A percentile compares a stretch with the other conserved stretches of the same genome.
phyloP scores from a whole-genome alignment of 2,329 filamentous ascomycete species.

The Cladosporium velox region DNA sequence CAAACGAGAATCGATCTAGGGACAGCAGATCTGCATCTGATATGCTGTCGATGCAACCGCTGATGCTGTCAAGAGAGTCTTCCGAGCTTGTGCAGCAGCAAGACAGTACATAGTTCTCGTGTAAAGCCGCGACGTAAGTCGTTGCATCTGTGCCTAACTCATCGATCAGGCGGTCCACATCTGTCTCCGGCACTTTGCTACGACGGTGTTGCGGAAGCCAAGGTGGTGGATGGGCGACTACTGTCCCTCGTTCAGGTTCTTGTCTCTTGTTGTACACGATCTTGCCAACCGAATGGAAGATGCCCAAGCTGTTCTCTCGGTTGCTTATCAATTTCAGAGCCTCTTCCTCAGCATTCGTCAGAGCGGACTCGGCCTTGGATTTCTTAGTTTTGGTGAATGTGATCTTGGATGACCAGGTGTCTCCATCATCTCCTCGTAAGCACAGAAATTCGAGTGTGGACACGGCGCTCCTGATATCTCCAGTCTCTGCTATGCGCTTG shows the following conservation, averaged over 20 bases:
- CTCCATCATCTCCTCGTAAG: constrained; percentile 72
- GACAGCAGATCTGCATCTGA: constrained; percentile 87
- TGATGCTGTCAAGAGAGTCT: constrained; percentile 72
- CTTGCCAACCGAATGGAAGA: constrained; percentile 95
- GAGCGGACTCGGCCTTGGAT: constrained; percentile 56
- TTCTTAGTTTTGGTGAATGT: constrained; percentile 70
- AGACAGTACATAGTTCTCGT: constrained; percentile 90
- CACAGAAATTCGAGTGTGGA: constrained; percentile 92
- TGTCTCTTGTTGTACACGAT: constrained; percentile 94
- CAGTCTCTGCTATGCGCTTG: constrained; percentile 77
- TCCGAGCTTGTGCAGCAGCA: constrained; percentile 65
- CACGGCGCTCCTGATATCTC: constrained; percentile 90
- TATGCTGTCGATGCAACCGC: constrained; percentile 80
- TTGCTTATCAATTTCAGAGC: constrained; percentile 80
- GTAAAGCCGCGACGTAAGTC: constrained; percentile 85
- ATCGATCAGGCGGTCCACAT: constrained; percentile 74
- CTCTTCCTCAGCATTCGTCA: constrained; percentile 78
- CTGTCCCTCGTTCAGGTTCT: constrained; percentile 47
- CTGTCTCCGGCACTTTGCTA: constrained; percentile 47
- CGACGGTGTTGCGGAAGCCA: constrained; percentile 49
- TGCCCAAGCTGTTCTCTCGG: constrained; percentile 84
- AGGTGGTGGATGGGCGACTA: constrained; percentile 46
- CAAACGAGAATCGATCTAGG: constrained; percentile 68
- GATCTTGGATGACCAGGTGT: constrained; percentile 74
- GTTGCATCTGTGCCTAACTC: constrained; percentile 90